Conservation (phyloP, 2,329 filamentous ascomycete genomes). For the Rhynchosporium secalis region DNA sequence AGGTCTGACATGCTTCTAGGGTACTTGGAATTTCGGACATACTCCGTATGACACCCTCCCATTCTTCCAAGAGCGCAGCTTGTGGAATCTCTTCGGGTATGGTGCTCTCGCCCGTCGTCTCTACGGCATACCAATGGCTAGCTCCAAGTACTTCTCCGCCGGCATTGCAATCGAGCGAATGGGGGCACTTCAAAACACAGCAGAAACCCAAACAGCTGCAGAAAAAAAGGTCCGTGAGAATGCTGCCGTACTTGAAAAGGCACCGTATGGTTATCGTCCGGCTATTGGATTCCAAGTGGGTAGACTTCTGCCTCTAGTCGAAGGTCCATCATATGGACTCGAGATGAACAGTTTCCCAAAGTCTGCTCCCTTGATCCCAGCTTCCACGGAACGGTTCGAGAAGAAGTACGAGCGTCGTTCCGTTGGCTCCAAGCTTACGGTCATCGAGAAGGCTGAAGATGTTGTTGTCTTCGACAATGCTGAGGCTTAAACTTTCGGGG, state of each 20-base stretch:
- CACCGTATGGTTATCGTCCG: constrained; percentile 20
- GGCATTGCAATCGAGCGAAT: constrained; percentile 23
- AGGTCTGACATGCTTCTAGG: constrained; percentile 2
- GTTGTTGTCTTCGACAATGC: constrained; percentile 11
- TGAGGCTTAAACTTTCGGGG: constrained; percentile 1
- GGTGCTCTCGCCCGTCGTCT: constrained; percentile 20
- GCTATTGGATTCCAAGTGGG: constrained; percentile 19
- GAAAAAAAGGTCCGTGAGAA: constrained; percentile 23
- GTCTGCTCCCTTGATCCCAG: constrained; percentile 10
- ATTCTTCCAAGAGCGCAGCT: constrained; percentile 21
- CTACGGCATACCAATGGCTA: constrained; percentile 17
- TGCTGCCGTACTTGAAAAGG: constrained; percentile 15
- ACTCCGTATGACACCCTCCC: constrained; percentile 24
- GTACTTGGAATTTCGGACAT: constrained; percentile 17
- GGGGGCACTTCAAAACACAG: constrained; percentile 17
- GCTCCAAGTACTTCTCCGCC: constrained; percentile 12
- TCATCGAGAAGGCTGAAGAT: constrained; percentile 22
- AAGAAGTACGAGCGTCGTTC: constrained; percentile 15
- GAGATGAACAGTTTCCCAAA: constrained; percentile 13
- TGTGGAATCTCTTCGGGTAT: constrained; percentile 21
- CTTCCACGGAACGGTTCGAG: constrained; percentile 15
- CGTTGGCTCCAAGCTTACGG: constrained; percentile 13
- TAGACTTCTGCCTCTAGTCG: constrained; percentile 14
- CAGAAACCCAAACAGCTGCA: constrained; percentile 16
- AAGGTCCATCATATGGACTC: constrained; percentile 20